These are phyloP conservation scores for Lentinula lateritia DNA, from an alignment of 768 basidiomycete genomes.

Conservation along the genomic window DNA sequence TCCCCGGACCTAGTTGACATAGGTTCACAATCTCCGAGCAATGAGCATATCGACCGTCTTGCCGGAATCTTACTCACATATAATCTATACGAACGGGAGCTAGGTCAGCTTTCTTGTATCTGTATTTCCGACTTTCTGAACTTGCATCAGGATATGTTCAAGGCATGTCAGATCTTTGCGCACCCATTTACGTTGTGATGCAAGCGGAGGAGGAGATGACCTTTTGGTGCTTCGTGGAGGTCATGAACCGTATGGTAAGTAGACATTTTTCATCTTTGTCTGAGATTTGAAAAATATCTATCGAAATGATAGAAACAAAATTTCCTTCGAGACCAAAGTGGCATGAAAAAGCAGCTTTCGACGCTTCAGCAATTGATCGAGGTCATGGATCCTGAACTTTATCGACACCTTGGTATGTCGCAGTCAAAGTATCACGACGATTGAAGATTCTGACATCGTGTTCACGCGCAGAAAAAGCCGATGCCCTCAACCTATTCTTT, in stretches of 20 bases:
- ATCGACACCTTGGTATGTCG: constrained; percentile 74
- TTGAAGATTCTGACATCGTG: background rate
- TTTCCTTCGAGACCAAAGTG: constrained; percentile 93
- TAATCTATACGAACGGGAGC: constrained; percentile 82
- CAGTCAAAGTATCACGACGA: background rate
- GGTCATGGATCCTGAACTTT: constrained; percentile 94
- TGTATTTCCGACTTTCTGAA: constrained; percentile 11
- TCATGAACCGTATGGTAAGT: constrained; percentile 93
- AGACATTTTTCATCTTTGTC: background rate
- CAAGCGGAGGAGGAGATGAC: constrained; percentile 84
- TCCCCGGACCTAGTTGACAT: constrained; percentile 69
- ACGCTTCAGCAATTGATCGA: constrained; percentile 87
- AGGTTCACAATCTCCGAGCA: constrained; percentile 83
- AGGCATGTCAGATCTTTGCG: constrained; percentile 96
- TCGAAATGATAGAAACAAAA: constrained; percentile 68
- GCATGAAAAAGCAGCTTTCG: constrained; percentile 92
- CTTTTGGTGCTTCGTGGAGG: constrained; percentile 94
- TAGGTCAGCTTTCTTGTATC: constrained; percentile 49
- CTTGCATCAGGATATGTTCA: constrained; percentile 81
- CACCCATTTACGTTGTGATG: constrained; percentile 90
- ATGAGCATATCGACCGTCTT: constrained; percentile 88
- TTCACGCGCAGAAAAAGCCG: constrained; percentile 61
- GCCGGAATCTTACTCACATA: constrained; percentile 85
- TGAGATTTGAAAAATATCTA: constrained; percentile 3
- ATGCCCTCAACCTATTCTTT: constrained; percentile 92